Evolutionary conservation across 495 filamentous ascomycete species (phyloP).

Genomic region (Talaromyces adpressus): DNA sequence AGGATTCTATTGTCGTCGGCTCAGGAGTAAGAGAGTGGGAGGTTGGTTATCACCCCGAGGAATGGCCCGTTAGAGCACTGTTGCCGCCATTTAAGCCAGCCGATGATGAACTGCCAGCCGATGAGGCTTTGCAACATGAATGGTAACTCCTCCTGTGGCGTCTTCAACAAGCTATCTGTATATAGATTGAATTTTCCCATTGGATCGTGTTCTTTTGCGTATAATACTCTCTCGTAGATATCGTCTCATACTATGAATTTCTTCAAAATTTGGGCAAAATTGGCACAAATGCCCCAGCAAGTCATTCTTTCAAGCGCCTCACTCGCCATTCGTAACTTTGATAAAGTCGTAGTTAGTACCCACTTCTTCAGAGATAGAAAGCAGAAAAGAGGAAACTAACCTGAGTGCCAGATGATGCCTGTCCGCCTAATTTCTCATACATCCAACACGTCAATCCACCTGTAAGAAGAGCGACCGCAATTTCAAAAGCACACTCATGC

Average conservation of each 20-base stretch:
- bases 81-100: not conserved
- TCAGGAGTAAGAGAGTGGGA: not conserved
- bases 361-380: not conserved
- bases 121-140: not conserved
- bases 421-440: not conserved
- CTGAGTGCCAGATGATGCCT: not conserved
- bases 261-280: not conserved
- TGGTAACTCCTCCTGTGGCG: not conserved
- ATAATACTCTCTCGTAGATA: too few species aligned
- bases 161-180: too few species aligned
- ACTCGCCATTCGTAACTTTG: not conserved
- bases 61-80: not conserved
- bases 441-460: conserved; percentile 18
- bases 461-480: conserved; percentile 19
- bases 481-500: conserved; percentile 15
- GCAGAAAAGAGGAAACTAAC: not conserved
- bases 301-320: not conserved
- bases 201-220: not conserved
- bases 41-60: not conserved
- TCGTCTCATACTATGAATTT: not conserved
- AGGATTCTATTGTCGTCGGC: not conserved
- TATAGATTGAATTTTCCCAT: not conserved
- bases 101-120: not conserved
- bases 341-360: not conserved
- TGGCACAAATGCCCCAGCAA: not conserved